These are phyloP conservation scores for Suillus weaverae DNA, from an alignment of 768 basidiomycete species.

Conservation along the genomic window DNA sequence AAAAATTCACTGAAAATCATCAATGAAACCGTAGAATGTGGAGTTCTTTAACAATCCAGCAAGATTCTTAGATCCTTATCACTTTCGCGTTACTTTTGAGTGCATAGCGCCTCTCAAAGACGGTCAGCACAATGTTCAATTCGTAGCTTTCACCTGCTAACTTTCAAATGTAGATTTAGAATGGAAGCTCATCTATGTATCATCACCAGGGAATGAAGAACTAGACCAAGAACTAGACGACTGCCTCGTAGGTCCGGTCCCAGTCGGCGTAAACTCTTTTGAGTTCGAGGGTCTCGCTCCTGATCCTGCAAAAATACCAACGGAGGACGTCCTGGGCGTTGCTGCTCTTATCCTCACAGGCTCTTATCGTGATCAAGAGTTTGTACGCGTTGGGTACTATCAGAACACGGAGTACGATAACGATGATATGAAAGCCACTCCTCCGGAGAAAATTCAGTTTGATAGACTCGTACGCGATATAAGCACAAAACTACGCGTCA, in stretches of 20 bases:
- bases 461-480: constrained; percentile 85
- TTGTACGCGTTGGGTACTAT: constrained; percentile 99
- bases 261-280: constrained; percentile 95
- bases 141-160: not conserved
- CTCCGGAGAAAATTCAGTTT: constrained; percentile 68
- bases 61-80: constrained; percentile 86
- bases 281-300: constrained; percentile 92
- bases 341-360: constrained; percentile 97
- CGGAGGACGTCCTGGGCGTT: constrained; percentile 91
- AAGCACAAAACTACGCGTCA: constrained; percentile 90
- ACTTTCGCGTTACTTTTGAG: constrained; percentile 95
- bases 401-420: constrained; percentile 99
- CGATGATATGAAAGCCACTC: constrained; percentile 81
- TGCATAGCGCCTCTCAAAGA: constrained; percentile 91
- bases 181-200: constrained; percentile 97
- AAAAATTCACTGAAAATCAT: not conserved
- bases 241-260: constrained; percentile 96
- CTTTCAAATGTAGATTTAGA: constrained; percentile 75
- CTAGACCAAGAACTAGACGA: constrained; percentile 98
- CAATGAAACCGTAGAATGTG: constrained; percentile 56
- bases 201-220: constrained; percentile 86
- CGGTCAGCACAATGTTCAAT: constrained; percentile 39
- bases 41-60: constrained; percentile 94
- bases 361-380: constrained; percentile 95
- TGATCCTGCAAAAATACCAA: constrained; percentile 78